phyloP scores from a whole-genome alignment of 768 basidiomycete species.

The Auricularia auricula-judae region DNA sequence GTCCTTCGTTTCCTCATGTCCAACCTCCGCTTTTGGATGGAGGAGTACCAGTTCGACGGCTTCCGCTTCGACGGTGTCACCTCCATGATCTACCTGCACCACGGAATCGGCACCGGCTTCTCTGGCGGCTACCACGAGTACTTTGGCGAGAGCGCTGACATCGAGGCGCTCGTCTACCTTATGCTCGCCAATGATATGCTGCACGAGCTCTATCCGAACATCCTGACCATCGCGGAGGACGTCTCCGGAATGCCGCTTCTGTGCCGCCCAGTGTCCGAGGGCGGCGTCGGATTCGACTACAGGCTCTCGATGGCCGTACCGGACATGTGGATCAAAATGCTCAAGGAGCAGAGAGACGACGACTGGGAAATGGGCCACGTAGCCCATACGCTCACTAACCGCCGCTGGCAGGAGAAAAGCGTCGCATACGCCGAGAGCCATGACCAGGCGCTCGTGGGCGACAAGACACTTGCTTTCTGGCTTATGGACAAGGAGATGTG shows the following conservation, averaged over 20 bases:
- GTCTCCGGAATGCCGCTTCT: conserved; percentile 99
- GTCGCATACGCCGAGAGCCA: conserved; percentile 93
- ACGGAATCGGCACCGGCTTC: conserved; percentile 96
- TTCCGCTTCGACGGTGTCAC: conserved; percentile 99
- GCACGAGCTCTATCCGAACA: conserved; percentile 66
- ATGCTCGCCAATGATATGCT: conserved; percentile 95
- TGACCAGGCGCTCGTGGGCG: conserved; percentile 96
- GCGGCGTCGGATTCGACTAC: conserved; percentile 96
- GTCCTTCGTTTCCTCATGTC: conserved; percentile 90
- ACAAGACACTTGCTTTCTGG: conserved; percentile 99
- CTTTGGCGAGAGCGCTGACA: conserved; percentile 76
- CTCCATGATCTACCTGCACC: conserved; percentile 98
- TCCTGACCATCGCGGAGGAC: conserved; percentile 94
- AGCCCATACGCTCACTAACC: conserved; percentile 80
- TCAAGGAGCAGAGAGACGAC: conserved; percentile 83
- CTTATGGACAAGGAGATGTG: conserved; percentile 99
- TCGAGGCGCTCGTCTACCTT: conserved; percentile 87
- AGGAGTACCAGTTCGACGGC: conserved; percentile 92
- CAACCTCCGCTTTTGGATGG: conserved; percentile 91
- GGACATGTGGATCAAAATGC: conserved; percentile 99
- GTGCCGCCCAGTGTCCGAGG: conserved; percentile 62
- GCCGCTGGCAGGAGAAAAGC: conserved; percentile 81
- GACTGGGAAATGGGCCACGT: conserved; percentile 85
- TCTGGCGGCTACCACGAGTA: conserved; percentile 98
- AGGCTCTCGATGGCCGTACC: conserved; percentile 97